Conservation (phyloP, 768 basidiomycete genomes). For the Xerocomellus amylosporus region DNA sequence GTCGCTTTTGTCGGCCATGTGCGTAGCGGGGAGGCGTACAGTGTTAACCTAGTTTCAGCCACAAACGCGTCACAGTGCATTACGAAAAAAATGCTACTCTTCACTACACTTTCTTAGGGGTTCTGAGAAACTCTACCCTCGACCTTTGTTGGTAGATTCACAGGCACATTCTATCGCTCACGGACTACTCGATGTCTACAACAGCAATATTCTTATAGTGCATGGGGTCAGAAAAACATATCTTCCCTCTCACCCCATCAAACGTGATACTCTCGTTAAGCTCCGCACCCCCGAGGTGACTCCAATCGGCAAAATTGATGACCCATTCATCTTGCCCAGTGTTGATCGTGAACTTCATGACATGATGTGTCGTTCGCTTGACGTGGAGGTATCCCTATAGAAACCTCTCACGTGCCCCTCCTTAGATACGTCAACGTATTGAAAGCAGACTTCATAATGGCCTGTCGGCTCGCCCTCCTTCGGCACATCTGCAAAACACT, state of each 20-base stretch:
- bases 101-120: too few species aligned
- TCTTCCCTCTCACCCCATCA: neutral
- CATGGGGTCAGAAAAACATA: neutral
- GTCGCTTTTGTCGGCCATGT: constrained; percentile 20
- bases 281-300: too few species aligned
- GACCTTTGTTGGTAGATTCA: neutral
- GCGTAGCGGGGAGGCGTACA: neutral
- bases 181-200: neutral
- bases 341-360: constrained; percentile 7
- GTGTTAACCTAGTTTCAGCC: constrained; percentile 6
- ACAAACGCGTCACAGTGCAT: constrained; percentile 14
- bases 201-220: neutral
- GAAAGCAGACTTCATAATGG: neutral
- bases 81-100: too few species aligned
- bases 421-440: neutral
- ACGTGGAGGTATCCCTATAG: neutral
- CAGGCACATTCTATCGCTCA: too few species aligned
- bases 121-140: too few species aligned
- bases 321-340: neutral
- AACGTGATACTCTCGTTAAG: neutral
- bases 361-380: neutral
- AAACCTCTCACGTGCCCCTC: neutral
- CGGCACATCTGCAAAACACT: neutral
- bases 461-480: neutral
- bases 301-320: neutral